A percentile compares a stretch with the other conserved stretches of the same genome.
Evolutionary conservation across 495 filamentous ascomycete species (phyloP).

Genomic region (Delitschia confertaspora): DNA sequence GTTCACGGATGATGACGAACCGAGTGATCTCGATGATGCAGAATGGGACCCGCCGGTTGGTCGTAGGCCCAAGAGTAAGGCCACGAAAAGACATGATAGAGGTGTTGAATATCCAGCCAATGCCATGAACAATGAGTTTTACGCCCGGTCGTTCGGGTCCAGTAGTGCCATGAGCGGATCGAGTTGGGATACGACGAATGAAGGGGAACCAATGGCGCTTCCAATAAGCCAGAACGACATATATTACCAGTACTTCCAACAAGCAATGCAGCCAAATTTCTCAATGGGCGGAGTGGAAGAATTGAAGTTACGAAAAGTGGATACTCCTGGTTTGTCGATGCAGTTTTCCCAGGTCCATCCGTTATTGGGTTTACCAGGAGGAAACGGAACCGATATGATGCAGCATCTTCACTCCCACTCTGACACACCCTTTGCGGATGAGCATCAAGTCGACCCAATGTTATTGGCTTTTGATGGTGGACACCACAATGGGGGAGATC

Average conservation of each 20-base stretch:
- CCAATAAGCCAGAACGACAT: slow-evolving; percentile 45
- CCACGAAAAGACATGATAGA: slow-evolving; percentile 5
- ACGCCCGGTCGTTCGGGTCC: slow-evolving; percentile 12
- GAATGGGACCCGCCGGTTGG: slow-evolving; percentile 28
- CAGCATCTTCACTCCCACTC: slow-evolving; percentile 28
- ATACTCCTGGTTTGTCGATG: slow-evolving; percentile 22
- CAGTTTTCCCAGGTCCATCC: slow-evolving; percentile 21
- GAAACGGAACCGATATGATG: slow-evolving; percentile 46
- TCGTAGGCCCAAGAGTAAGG: slow-evolving; percentile 7
- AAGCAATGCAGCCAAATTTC: slow-evolving; percentile 14
- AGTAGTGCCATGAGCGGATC: slow-evolving; percentile 39
- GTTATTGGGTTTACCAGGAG: slow-evolving; percentile 45
- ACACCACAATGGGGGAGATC: slow-evolving; percentile 5
- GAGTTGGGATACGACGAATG: slow-evolving; percentile 53
- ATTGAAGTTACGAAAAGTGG: slow-evolving; percentile 15
- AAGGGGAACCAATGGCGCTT: slow-evolving; percentile 49
- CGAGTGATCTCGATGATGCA: slow-evolving; percentile 29
- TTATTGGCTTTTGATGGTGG: slow-evolving; percentile 23
- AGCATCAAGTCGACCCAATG: slow-evolving; percentile 33
- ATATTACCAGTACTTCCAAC: slow-evolving; percentile 54
- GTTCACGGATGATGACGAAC: slow-evolving; percentile 25
- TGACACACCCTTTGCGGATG: slow-evolving; percentile 27
- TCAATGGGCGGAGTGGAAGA: slow-evolving; percentile 22
- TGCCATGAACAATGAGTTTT: slow-evolving; percentile 7
- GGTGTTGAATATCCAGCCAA: slow-evolving; percentile 7